Percentiles rank a stretch among this genome's conserved stretches.
These are phyloP conservation scores for Pulveroboletus sp. DNA, from an alignment of 768 basidiomycete genomes.

Conservation along the genomic window DNA sequence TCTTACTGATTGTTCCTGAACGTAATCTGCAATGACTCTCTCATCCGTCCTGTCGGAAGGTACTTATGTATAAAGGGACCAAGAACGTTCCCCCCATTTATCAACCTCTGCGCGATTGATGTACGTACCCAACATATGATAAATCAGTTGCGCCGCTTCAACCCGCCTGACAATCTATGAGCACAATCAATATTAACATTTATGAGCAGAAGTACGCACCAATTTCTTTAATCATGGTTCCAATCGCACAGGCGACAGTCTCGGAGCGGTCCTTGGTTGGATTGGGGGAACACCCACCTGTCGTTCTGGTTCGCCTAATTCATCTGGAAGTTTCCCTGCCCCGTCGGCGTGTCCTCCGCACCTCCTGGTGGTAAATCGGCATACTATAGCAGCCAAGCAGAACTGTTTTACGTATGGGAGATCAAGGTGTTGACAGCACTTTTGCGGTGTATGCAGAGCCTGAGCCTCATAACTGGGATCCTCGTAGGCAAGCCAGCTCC, in stretches of 20 bases:
- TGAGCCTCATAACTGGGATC: no score
- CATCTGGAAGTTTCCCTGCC: neutral
- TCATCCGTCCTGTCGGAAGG: slow-evolving; percentile 4
- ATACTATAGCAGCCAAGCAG: neutral
- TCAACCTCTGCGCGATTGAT: neutral
- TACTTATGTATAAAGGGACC: neutral
- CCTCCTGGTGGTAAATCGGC: slow-evolving; percentile 1
- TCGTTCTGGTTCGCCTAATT: no score
- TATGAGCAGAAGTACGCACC: neutral
- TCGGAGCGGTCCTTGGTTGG: no score
- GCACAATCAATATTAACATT: neutral
- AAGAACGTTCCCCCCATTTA: neutral
- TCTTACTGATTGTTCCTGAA: slow-evolving; percentile 26
- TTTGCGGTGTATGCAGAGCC: no score
- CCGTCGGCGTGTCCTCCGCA: neutral
- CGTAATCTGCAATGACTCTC: slow-evolving; percentile 5
- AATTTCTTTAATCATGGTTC: no score
- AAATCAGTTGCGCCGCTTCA: slow-evolving; percentile 9
- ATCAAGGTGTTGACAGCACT: neutral
- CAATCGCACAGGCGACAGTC: no score
- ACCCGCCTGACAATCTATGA: neutral
- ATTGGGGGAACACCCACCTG: no score
- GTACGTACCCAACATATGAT: no score
- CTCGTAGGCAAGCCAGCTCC: neutral
- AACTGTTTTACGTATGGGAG: slow-evolving; percentile 1